phyloP scores from a whole-genome alignment of 2,329 filamentous ascomycete genomes.

The Talaromyces sp. region DNA sequence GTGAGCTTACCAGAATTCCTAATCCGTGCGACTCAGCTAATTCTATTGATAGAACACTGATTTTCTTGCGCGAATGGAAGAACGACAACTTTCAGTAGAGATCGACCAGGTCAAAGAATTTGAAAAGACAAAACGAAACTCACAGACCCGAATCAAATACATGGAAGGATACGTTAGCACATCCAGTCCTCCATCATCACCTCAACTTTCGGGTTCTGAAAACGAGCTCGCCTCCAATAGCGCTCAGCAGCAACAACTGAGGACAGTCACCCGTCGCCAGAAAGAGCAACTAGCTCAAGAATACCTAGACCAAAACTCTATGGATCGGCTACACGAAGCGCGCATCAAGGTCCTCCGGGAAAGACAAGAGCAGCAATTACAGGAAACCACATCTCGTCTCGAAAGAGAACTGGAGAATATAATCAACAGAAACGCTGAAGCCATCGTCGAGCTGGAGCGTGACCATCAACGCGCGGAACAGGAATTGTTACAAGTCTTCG shows the following conservation, averaged over 20 bases:
- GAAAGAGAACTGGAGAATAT: slow-evolving; percentile 38
- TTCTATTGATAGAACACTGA: slow-evolving; percentile 32
- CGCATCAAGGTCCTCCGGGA: slow-evolving; percentile 48
- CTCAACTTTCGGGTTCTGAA: slow-evolving; percentile 16
- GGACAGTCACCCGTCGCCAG: slow-evolving; percentile 41
- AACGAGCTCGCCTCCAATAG: slow-evolving; percentile 19
- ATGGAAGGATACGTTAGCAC: slow-evolving; percentile 48
- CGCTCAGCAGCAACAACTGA: slow-evolving; percentile 24
- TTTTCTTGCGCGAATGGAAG: slow-evolving; percentile 38
- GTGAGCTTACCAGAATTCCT: slow-evolving; percentile 34
- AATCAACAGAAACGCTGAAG: slow-evolving; percentile 31
- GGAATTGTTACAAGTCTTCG: slow-evolving; percentile 30
- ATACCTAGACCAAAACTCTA: slow-evolving; percentile 42
- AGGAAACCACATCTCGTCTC: slow-evolving; percentile 39
- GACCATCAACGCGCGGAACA: slow-evolving; percentile 35
- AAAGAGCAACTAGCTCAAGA: slow-evolving; percentile 45
- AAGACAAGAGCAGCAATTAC: slow-evolving; percentile 42
- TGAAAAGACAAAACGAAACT: slow-evolving; percentile 42
- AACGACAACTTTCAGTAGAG: slow-evolving; percentile 44
- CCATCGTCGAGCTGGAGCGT: slow-evolving; percentile 33
- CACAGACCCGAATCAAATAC: slow-evolving; percentile 44
- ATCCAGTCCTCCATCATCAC: slow-evolving; percentile 35
- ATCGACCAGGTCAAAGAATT: slow-evolving; percentile 46
- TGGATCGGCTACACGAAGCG: slow-evolving; percentile 43
- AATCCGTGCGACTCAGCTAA: slow-evolving; percentile 23